Conservation (phyloP, 768 basidiomycete genomes). For the Suillus hirtellus region DNA sequence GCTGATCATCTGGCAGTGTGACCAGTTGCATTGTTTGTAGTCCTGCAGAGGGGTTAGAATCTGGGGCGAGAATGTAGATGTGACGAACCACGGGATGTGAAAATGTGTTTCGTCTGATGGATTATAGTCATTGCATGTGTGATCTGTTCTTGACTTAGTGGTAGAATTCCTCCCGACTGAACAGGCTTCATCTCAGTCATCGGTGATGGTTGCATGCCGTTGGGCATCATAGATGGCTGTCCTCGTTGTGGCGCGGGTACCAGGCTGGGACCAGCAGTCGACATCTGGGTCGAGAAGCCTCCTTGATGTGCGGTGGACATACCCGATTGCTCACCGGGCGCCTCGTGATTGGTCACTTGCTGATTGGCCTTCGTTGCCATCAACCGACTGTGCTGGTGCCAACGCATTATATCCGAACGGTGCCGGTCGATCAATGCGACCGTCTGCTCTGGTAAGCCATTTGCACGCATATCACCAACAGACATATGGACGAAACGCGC, state of each 20-base stretch:
- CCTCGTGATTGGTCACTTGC: constrained; percentile 3
- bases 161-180: not conserved
- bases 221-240: not conserved
- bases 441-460: constrained; percentile 47
- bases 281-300: constrained; percentile 9
- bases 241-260: not conserved
- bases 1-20: constrained; percentile 53
- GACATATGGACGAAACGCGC: constrained; percentile 47
- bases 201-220: not conserved
- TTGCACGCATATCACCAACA: constrained; percentile 52
- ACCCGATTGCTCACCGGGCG: constrained; percentile 16
- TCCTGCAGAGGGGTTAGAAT: constrained; percentile 29
- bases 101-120: constrained; percentile 34
- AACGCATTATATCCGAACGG: constrained; percentile 35
- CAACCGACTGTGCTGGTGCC: constrained; percentile 27
- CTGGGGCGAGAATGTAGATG: constrained; percentile 14
- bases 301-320: constrained; percentile 12
- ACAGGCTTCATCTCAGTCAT: constrained; percentile 6
- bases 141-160: constrained; percentile 35
- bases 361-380: not conserved
- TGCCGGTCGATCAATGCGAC: constrained; percentile 59
- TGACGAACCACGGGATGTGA: constrained; percentile 32
- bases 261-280: constrained; percentile 3
- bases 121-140: constrained; percentile 32
- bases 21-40: constrained; percentile 35